phyloP scores from a whole-genome alignment of 495 filamentous ascomycete genomes.

The Trichoderma gamsii region DNA sequence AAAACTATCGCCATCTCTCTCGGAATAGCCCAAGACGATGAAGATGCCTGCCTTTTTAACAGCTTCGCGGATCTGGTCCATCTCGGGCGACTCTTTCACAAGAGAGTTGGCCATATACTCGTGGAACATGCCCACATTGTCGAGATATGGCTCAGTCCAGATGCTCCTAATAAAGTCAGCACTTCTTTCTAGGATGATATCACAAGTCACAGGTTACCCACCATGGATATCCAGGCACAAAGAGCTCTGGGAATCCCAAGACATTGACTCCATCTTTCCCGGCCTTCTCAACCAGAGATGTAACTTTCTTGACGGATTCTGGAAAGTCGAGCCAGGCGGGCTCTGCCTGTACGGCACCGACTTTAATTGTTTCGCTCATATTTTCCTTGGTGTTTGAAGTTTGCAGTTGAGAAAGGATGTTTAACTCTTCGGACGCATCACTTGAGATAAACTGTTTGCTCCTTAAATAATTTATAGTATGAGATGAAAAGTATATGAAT shows the following conservation, averaged over 20 bases:
- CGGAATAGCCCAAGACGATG: slow-evolving; percentile 50
- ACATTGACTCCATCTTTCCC: slow-evolving; percentile 44
- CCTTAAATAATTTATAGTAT: background rate
- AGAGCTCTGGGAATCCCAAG: slow-evolving; percentile 51
- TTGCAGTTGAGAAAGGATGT: no score
- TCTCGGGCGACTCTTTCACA: slow-evolving; percentile 38
- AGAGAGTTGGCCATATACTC: slow-evolving; percentile 50
- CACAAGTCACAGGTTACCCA: slow-evolving; percentile 40
- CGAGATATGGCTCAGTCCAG: slow-evolving; percentile 28
- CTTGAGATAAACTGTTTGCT: background rate
- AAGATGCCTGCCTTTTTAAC: slow-evolving; percentile 40
- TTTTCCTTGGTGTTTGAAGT: background rate
- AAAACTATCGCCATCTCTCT: slow-evolving; percentile 43
- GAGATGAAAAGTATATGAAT: background rate
- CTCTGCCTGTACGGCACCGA: slow-evolving; percentile 48
- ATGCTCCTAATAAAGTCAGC: slow-evolving; percentile 30
- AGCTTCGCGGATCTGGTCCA: slow-evolving; percentile 38
- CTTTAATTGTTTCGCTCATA: slow-evolving; percentile 27
- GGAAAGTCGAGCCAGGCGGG: slow-evolving; percentile 51
- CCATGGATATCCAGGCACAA: slow-evolving; percentile 51
- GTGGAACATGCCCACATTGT: slow-evolving; percentile 39
- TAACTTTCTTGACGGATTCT: slow-evolving; percentile 46
- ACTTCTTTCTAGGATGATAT: slow-evolving; percentile 11
- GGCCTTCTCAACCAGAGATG: slow-evolving; percentile 45
- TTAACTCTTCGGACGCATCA: background rate